A percentile compares a stretch with the other conserved stretches of the same genome.
Conservation (phyloP, 2,329 filamentous ascomycete genomes). For the Exophiala xenobiotica region DNA sequence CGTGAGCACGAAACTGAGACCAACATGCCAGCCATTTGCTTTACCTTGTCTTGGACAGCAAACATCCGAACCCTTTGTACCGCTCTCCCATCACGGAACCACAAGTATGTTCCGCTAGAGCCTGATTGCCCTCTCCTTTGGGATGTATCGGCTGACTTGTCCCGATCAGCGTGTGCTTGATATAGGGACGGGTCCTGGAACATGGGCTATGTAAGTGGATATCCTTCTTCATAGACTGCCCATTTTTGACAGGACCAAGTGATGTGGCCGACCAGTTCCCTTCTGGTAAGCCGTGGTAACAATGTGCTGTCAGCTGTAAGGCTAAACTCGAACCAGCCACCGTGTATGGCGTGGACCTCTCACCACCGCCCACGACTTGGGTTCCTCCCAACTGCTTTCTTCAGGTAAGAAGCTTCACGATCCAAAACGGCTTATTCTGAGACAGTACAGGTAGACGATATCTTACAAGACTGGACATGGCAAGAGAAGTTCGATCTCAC, state of each 20-base stretch:
- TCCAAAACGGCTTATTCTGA: too few species aligned
- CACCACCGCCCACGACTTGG: constrained; percentile 22
- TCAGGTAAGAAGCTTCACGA: too few species aligned
- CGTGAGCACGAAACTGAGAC: not conserved
- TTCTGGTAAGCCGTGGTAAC: constrained; percentile 1
- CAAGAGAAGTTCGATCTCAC: constrained; percentile 24
- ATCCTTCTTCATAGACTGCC: not conserved
- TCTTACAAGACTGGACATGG: constrained; percentile 26
- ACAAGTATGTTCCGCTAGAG: constrained; percentile 1
- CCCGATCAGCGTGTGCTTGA: constrained; percentile 30
- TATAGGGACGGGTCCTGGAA: constrained; percentile 30
- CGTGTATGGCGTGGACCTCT: constrained; percentile 32
- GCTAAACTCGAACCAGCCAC: constrained; percentile 9
- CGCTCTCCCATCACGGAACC: constrained; percentile 17
- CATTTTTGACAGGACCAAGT: not conserved
- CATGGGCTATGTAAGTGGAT: constrained; percentile 28
- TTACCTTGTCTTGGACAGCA: constrained; percentile 24
- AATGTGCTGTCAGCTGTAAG: not conserved
- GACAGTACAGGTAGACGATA: too few species aligned
- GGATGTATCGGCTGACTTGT: too few species aligned
- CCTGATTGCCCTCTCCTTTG: too few species aligned
- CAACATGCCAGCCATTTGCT: constrained; percentile 20
- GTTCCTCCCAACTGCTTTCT: constrained; percentile 31
- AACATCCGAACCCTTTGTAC: constrained; percentile 25
- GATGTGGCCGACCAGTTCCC: constrained; percentile 28